Evolutionary conservation across 2,329 filamentous ascomycete species (phyloP).

Genomic region (Botrytis tulipae): DNA sequence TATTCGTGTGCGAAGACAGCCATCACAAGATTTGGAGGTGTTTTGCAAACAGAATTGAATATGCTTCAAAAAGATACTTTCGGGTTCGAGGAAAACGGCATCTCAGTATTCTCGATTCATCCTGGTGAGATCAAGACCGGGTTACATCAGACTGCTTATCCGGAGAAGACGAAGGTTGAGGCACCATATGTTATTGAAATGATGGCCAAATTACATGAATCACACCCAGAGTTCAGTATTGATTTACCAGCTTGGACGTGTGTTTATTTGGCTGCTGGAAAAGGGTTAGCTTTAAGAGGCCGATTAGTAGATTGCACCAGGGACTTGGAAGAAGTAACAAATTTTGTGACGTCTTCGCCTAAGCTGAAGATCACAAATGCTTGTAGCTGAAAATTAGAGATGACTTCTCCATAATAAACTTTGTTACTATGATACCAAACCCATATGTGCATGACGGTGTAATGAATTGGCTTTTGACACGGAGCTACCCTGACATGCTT

Average conservation of each 20-base stretch:
- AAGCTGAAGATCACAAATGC: conserved; percentile 27
- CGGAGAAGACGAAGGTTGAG: conserved; percentile 27
- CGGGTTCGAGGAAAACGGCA: conserved; percentile 23
- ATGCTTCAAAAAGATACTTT: conserved; percentile 23
- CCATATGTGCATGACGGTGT: neutral
- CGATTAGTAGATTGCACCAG: conserved; percentile 27
- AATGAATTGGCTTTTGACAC: neutral
- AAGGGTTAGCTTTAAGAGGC: conserved; percentile 22
- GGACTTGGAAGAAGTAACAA: conserved; percentile 28
- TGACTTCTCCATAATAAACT: neutral
- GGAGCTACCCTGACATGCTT: neutral
- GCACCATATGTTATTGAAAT: conserved; percentile 28
- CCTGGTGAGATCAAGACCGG: conserved; percentile 27
- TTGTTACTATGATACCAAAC: neutral
- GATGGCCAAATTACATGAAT: conserved; percentile 25
- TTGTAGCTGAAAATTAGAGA: conserved; percentile 20
- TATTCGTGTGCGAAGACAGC: conserved; percentile 29
- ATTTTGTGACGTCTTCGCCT: conserved; percentile 19
- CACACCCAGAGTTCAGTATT: conserved; percentile 25
- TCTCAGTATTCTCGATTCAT: conserved; percentile 29
- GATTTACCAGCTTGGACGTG: conserved; percentile 29
- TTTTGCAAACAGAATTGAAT: conserved; percentile 27
- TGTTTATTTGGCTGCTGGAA: conserved; percentile 29
- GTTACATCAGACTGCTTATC: conserved; percentile 26
- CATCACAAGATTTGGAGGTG: conserved; percentile 27